These are phyloP conservation scores for Tripterygium wilfordii DNA, from an alignment of 177 flowering plant species.

Conservation along the genomic window DNA sequence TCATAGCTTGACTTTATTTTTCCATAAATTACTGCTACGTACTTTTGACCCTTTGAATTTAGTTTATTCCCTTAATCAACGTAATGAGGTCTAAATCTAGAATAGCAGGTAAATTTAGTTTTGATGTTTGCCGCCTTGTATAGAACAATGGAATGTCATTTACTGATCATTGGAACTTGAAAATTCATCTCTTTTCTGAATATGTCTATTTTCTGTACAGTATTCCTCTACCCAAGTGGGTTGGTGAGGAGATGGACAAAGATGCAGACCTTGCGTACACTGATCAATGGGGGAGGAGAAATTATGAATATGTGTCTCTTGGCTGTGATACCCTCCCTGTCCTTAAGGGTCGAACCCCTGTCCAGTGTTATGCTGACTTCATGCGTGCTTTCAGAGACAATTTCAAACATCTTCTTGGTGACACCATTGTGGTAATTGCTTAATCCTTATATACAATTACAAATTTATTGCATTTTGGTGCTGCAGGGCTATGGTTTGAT, in stretches of 20 bases:
- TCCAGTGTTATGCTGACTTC: constrained; percentile 86
- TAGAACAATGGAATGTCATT: background rate
- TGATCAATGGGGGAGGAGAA: constrained; percentile 93
- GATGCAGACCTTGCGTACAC: constrained; percentile 87
- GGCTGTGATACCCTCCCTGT: constrained; percentile 82
- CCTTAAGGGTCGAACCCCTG: constrained; percentile 79
- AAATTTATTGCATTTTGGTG: too few relatives aligned
- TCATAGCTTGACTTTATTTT: too few relatives aligned
- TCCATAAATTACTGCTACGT: too few relatives aligned
- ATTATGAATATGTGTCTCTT: constrained; percentile 76
- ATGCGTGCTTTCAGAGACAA: constrained; percentile 87
- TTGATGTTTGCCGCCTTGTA: too few relatives aligned
- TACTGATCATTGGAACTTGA: background rate
- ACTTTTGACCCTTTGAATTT: too few relatives aligned
- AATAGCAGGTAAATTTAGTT: too few relatives aligned
- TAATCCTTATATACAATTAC: too few relatives aligned
- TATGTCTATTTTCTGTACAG: constrained; percentile 49
- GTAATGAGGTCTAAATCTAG: too few relatives aligned
- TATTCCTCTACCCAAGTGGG: constrained; percentile 94
- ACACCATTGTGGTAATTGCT: constrained; percentile 73
- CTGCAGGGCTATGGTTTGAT: too few relatives aligned
- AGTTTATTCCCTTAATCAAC: too few relatives aligned
- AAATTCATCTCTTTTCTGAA: background rate
- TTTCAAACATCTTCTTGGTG: constrained; percentile 76
- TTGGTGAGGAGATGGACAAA: constrained; percentile 60